Conservation (phyloP, 345 rosid genomes). For the Populus pruinosa region DNA sequence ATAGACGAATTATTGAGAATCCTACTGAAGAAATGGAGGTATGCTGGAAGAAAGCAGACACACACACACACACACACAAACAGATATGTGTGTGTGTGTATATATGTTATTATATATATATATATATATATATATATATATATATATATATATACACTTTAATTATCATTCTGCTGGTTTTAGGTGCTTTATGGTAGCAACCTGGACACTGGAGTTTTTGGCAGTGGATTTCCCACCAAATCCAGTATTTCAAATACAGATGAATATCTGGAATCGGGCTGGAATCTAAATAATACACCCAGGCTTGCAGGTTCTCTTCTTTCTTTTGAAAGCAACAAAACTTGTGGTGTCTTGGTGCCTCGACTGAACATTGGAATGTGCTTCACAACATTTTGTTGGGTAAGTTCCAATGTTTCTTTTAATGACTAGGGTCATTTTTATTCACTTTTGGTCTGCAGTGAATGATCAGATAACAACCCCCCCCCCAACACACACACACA, state of each 20-base stretch:
- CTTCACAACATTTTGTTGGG: slow-evolving; percentile 62
- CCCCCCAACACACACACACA: not conserved
- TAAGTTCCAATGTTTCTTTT: slow-evolving; percentile 32
- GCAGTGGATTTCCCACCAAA: slow-evolving; percentile 66
- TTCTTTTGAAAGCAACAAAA: slow-evolving; percentile 42
- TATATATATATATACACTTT: too few relatives aligned
- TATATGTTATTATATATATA: too few relatives aligned
- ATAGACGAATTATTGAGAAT: slow-evolving; percentile 49
- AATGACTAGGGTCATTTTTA: not conserved
- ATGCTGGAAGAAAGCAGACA: slow-evolving; percentile 3
- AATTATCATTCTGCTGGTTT: slow-evolving; percentile 10
- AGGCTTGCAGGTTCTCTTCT: slow-evolving; percentile 68
- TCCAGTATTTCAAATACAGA: slow-evolving; percentile 17
- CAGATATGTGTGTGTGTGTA: too few relatives aligned
- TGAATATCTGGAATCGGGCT: slow-evolving; percentile 44
- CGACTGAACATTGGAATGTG: slow-evolving; percentile 65
- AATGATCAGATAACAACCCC: too few relatives aligned
- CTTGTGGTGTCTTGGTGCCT: slow-evolving; percentile 45
- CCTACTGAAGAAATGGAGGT: slow-evolving; percentile 58
- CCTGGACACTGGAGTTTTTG: slow-evolving; percentile 45
- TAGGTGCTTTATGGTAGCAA: slow-evolving; percentile 57
- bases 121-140: too few relatives aligned
- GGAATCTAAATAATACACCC: slow-evolving; percentile 71
- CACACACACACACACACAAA: too few relatives aligned
- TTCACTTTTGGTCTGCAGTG: too few relatives aligned